These are phyloP conservation scores for Ogataea haglerorum DNA, from an alignment of 805 yeast species.

Conservation along the genomic window DNA sequence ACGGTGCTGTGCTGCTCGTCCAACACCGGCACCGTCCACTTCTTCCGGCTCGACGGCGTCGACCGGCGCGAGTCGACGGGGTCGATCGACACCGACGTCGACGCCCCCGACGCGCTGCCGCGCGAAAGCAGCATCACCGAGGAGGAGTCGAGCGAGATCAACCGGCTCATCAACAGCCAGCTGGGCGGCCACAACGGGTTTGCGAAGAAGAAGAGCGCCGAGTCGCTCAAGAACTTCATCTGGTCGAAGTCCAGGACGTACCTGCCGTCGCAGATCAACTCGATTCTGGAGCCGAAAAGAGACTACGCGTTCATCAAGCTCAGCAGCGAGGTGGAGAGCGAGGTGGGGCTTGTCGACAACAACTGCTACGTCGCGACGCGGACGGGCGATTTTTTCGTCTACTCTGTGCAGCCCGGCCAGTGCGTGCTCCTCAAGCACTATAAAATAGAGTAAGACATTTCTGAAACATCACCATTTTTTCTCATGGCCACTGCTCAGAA, in stretches of 20 bases:
- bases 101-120: constrained; percentile 15
- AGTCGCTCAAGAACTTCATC: constrained; percentile 25
- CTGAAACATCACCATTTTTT: constrained; percentile 5
- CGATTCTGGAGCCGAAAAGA: constrained; percentile 83
- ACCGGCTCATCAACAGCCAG: constrained; percentile 28
- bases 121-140: constrained; percentile 24
- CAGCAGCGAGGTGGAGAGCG: constrained; percentile 21
- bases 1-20: constrained; percentile 77
- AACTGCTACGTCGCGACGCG: constrained; percentile 70
- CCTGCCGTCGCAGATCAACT: constrained; percentile 73
- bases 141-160: constrained; percentile 27
- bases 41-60: constrained; percentile 43
- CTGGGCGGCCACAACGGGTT: constrained; percentile 9
- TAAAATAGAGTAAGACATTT: constrained; percentile 9
- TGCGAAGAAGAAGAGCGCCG: constrained; percentile 21
- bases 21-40: constrained; percentile 88
- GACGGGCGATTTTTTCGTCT: constrained; percentile 77
- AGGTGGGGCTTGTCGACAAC: constrained; percentile 36
- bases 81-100: constrained; percentile 5
- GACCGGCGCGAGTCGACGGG: constrained; percentile 1
- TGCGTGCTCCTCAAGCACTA: constrained; percentile 56
- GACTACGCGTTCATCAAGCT: constrained; percentile 88
- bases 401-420: constrained; percentile 67
- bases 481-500: constrained; percentile 21
- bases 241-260: constrained; percentile 37